Conservation (phyloP, 768 basidiomycete species). For the Strobilomyces echinocephalus region DNA sequence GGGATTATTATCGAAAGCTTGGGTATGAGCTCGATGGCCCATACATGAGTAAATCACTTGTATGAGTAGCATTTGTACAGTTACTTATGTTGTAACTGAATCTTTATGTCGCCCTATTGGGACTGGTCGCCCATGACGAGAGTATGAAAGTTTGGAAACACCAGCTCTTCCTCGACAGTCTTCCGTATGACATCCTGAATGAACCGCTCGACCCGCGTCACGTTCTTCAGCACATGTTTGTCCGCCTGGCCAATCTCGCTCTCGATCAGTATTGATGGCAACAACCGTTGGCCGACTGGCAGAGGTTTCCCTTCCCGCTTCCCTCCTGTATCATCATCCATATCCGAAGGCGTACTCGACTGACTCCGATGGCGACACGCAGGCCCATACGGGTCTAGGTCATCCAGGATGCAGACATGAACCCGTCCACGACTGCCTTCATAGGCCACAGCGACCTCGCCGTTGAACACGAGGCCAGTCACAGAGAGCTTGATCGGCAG, state of each 20-base stretch:
- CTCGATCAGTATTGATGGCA: constrained; percentile 88
- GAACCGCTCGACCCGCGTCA: constrained; percentile 90
- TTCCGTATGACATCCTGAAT: constrained; percentile 94
- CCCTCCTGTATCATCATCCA: constrained; percentile 52
- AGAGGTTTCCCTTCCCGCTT: constrained; percentile 57
- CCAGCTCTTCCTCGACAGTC: constrained; percentile 91
- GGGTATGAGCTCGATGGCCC: constrained; percentile 95
- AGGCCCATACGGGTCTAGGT: constrained; percentile 80
- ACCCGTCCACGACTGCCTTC: constrained; percentile 77
- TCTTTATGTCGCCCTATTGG: not conserved
- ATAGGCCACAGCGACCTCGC: constrained; percentile 88
- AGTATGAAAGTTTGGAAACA: constrained; percentile 95
- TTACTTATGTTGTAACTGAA: constrained; percentile 1
- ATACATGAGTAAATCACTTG: constrained; percentile 89
- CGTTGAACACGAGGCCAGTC: constrained; percentile 80
- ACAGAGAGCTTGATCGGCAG: constrained; percentile 93
- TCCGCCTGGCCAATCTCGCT: constrained; percentile 95
- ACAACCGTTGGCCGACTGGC: constrained; percentile 75
- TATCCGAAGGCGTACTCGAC: constrained; percentile 54
- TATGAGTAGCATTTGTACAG: constrained; percentile 27
- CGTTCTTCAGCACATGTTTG: constrained; percentile 94
- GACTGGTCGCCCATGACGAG: constrained; percentile 46
- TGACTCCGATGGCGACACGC: constrained; percentile 48
- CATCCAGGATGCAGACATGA: constrained; percentile 86
- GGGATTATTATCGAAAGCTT: constrained; percentile 93